Base-by-base conservation (phyloP, 352 stramenopile species). In the Pelagophyceae sp. region DNA sequence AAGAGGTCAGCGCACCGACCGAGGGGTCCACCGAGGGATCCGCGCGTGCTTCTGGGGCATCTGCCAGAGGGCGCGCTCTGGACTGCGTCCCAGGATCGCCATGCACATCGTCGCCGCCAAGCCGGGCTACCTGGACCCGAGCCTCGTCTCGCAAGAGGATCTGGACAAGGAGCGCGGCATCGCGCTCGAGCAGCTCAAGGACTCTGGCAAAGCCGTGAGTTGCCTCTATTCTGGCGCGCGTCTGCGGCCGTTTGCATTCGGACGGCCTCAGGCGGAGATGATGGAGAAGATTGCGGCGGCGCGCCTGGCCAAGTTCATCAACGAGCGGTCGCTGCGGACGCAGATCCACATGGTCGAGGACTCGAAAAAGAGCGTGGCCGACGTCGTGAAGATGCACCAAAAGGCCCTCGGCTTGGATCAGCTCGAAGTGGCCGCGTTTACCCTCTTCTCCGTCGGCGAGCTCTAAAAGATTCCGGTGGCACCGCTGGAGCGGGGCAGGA, bases 41-140 rank as follows among this genome's bases (percentile, higher is more conserved):
- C n/a, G n/a, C n/a, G n/a, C n/a, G n/a, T n/a, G n/a, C n/a, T n/a
- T n/a, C n/a, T n/a, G n/a, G n/a, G n/a, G n/a, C n/a, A n/a, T n/a
- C n/a, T n/a, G n/a, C n/a, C n/a, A n/a, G n/a, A n/a, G n/a, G n/a
- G n/a, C n/a, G n/a, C n/a, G n/a, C n/a, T n/a, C n/a, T n/a, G n/a
- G n/a, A n/a, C n/a, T n/a, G n/a, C n/a, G n/a, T n/a, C n/a, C n/a
- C n/a, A n/a, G n/a, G 74, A 79, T 94, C 61, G 90, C 90, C 54
- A 95, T 95, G 90, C 90, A 95, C 85, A 85, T 93, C 51, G 90
- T 94, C 67, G 90, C 90, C 17, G 88, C 90, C 75, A 90, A 91
- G 80, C 90, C 90, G 64, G 87, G 87, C 40, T 94, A 90, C 81
- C 83, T 95, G 40, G 89, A 88, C 79, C 85, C 86, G 38, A 85